phyloP scores from a whole-genome alignment of 257 asterid genomes.

The Prunella vulgaris region DNA sequence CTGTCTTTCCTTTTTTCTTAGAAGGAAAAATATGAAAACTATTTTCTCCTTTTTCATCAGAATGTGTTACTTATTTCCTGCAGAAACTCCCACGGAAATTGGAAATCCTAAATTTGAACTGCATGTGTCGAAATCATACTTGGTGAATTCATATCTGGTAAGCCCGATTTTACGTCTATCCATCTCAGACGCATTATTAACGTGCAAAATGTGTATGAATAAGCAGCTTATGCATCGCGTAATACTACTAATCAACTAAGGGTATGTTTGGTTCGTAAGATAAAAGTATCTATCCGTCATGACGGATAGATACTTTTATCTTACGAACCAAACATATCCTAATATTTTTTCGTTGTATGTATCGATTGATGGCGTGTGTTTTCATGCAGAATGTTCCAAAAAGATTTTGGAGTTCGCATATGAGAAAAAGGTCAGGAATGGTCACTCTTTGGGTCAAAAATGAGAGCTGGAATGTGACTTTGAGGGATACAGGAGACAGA shows the following conservation, averaged over 20 bases:
- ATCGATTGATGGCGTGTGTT: neutral
- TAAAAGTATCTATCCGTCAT: too few relatives aligned
- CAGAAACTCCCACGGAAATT: neutral
- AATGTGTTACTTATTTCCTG: neutral
- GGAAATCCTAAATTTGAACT: conserved; percentile 8
- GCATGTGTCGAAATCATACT: neutral
- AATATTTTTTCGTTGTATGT: too few relatives aligned
- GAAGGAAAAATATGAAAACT: neutral
- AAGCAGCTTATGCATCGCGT: too few relatives aligned
- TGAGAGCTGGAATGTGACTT: conserved; percentile 14
- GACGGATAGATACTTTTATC: too few relatives aligned
- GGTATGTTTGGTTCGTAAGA: too few relatives aligned
- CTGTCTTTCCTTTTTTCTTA: neutral
- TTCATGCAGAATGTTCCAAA: conserved; percentile 17
- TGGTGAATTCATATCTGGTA: neutral
- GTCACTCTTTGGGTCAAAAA: conserved; percentile 15
- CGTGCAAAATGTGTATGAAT: too few relatives aligned
- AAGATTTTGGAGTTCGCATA: neutral
- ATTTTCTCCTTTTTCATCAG: neutral
- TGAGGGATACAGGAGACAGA: neutral
- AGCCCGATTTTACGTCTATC: neutral
- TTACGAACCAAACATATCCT: too few relatives aligned
- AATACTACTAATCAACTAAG: too few relatives aligned
- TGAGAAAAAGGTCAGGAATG: neutral
- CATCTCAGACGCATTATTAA: too few relatives aligned